These are phyloP conservation scores for Volvox carteri DNA, from an alignment of 163 green algal species.

Conservation along the genomic window DNA sequence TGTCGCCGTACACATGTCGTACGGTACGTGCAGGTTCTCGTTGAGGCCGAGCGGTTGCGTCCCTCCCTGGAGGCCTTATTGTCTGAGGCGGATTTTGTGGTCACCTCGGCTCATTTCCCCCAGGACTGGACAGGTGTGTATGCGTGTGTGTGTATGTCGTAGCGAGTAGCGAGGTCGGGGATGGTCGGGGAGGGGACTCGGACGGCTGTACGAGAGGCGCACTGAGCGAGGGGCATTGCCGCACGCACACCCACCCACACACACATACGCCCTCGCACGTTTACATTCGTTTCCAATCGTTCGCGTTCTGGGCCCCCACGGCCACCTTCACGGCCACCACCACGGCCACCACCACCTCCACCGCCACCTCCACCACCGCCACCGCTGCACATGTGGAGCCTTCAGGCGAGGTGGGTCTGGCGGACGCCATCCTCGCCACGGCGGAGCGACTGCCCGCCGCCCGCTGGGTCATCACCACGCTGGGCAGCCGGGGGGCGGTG, in stretches of 20 bases:
- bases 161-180: background rate
- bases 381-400: too few relatives aligned
- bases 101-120: constrained; percentile 90
- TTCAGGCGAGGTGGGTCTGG: constrained; percentile 73
- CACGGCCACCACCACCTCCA: too few relatives aligned
- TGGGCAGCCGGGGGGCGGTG: constrained; percentile 77
- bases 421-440: constrained; percentile 76
- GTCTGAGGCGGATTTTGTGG: constrained; percentile 86
- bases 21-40: constrained; percentile 78
- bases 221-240: too few relatives aligned
- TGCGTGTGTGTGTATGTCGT: background rate
- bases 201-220: too few relatives aligned
- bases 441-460: constrained; percentile 72
- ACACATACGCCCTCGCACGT: too few relatives aligned
- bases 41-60: constrained; percentile 92
- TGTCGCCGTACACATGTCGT: too few relatives aligned
- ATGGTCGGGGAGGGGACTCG: background rate
- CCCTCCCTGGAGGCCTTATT: constrained; percentile 90
- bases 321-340: too few relatives aligned
- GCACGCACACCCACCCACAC: too few relatives aligned
- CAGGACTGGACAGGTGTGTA: constrained; percentile 63
- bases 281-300: too few relatives aligned
- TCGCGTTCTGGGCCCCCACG: too few relatives aligned
- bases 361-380: too few relatives aligned
- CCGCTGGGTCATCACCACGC: constrained; percentile 73